Evolutionary conservation across 345 rosid genomes (phyloP), one percentile per base, ranked within the genome.

Genomic region (Boechera stricta): DNA sequence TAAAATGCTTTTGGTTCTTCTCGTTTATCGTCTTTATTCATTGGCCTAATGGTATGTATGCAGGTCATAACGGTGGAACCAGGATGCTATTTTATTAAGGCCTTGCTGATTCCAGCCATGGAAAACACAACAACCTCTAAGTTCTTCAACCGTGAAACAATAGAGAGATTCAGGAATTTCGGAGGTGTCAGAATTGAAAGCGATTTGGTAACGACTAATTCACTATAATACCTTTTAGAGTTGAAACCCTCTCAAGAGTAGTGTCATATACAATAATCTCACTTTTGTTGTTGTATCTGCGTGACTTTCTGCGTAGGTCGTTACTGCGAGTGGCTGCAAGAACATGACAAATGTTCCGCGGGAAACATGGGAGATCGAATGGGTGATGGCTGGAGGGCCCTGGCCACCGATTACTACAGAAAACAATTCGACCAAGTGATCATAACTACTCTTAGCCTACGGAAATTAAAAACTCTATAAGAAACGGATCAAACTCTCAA

Each of bases 131-230:
- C 39, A 38, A 90, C 91, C 68, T 83, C 88, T 0, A 86, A 86
- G 82, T 90, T 91, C 82, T 90, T 91, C 78, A 87, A 86, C 66
- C 72, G 51, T 31, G 90, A 86, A 77, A 77, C 44, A 41, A 64
- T 90, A 33, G 82, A 72, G 47, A 87, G 86, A 85, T 94, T 90
- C 79, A 89, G 49, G 75, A 84, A 80, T 55, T 84, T 90, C 42
- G 98, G 98, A 33, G 98, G 98, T 53, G 97, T 94, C 81, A 89
- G 98, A 59, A 94, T 94, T 58, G 98, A 91, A 82, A 94, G 98
- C 55, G 97, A 91, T 32, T 82, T 94, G 96, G 98, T 94, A 94
- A 41, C 2, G 51, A 1, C 28, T 7, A 5, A 41, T 42, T 18
- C 24, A 62, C 12, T 35, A 2, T 62, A 21, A 38, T 39, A 39